Evolutionary conservation across 768 basidiomycete genomes (phyloP), one percentile per base, ranked within the genome.

Genomic region (Boletus speciosus): DNA sequence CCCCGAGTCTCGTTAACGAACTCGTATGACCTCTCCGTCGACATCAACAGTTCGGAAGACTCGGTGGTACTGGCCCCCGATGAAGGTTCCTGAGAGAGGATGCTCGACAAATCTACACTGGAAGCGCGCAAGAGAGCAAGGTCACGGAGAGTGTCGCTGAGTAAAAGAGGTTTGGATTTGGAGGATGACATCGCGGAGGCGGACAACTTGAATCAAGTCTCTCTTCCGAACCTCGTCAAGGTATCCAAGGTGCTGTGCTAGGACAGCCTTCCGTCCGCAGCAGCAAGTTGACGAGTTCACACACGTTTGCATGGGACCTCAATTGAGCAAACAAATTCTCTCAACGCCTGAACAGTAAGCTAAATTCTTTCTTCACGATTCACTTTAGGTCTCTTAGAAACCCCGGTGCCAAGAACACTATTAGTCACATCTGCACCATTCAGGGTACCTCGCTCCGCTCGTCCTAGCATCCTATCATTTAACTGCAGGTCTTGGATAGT

Each of bases 41-140:
- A 66, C 50, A 58, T 54, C 19, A 54, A 36, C 34, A 55, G 2
- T 19, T 67, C 57, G 23, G 54, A 12, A 15, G 56, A 39, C 32
- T 58, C 55, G 29, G 53, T 19, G 48, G 56, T 45, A 29, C 49
- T 38, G 48, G 39, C 14, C 12, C 5, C 31, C 5, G 52, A 14
- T 29, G 53, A 16, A 27, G 47, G 38, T 3, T 51, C 27, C 6
- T 49, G 25, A 12, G 70, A 34, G 25, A 77, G 65, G 34, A 75
- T 47, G 9, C 44, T 51, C 6, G 72, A 62, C 16, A 80, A 59
- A 55, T 78, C 73, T 42, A 79, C 55, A 23, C 78, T 81, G 10
- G 84, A 82, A 27, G 81, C 81, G 38, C 85, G 81, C 19, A 91
- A 72, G 32, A 88, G 68, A 6, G 89, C 88, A 23, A 92, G 80